phyloP scores from a whole-genome alignment of 73 alveolate genomes.

The Paramecium sexaurelia region DNA sequence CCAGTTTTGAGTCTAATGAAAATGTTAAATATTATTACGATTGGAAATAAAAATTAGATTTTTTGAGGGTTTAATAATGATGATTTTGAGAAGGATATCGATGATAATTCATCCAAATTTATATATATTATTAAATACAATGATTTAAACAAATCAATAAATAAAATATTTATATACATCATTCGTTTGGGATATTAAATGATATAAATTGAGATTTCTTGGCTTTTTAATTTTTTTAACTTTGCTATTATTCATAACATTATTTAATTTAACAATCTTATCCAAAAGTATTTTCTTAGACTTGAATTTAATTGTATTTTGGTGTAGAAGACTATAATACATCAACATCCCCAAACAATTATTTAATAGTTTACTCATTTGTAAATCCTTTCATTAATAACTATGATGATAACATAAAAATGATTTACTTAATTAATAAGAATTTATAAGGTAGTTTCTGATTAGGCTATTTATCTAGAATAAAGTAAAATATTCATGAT shows the following conservation, averaged over 20 bases:
- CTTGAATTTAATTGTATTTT: slow-evolving; percentile 5
- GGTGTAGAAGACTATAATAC: neutral
- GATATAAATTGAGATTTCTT: neutral
- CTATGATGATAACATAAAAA: neutral
- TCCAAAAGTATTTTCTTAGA: neutral
- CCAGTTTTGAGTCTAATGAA: neutral
- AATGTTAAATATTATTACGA: neutral
- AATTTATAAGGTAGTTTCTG: slow-evolving; percentile 30
- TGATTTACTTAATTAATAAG: neutral
- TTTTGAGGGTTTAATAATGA: neutral
- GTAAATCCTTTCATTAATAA: neutral
- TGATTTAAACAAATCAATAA: neutral
- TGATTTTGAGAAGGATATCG: neutral
- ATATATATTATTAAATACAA: neutral
- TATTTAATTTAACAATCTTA: neutral
- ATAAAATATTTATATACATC: neutral
- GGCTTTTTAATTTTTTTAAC: neutral
- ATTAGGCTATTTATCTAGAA: neutral
- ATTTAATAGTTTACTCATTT: slow-evolving; percentile 5
- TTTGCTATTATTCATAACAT: neutral
- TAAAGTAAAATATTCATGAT: slow-evolving; percentile 31
- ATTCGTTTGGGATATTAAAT: neutral
- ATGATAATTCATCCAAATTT: neutral
- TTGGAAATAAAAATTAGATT: slow-evolving; percentile 14
- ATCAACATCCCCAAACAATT: neutral